Percentiles rank a stretch among this genome's conserved stretches.
Evolutionary conservation across 768 basidiomycete species (phyloP).

Genomic region (Rhodocollybia butyracea): DNA sequence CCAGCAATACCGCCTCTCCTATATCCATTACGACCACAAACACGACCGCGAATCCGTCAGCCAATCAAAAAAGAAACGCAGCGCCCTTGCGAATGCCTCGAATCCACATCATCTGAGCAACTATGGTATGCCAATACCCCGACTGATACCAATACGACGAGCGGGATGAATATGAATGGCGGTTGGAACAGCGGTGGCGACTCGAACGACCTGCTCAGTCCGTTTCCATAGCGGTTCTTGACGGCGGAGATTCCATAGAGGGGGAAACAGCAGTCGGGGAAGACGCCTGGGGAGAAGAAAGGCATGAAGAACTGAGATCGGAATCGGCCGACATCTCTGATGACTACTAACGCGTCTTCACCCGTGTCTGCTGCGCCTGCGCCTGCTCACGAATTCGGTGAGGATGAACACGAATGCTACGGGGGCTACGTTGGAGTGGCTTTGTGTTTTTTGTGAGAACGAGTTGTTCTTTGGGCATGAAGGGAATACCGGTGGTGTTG

Average conservation of each 20-base stretch:
- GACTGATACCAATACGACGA: conserved; percentile 28
- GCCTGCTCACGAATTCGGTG: too few relatives aligned
- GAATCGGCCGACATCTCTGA: conserved; percentile 15
- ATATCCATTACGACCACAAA: too few relatives aligned
- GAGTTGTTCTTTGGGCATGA: conserved; percentile 89
- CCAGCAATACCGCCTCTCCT: too few relatives aligned
- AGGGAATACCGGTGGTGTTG: conserved; percentile 64
- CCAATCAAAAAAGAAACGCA: conserved; percentile 98
- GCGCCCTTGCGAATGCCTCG: conserved; percentile 88
- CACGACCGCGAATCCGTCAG: too few relatives aligned
- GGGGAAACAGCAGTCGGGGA: conserved; percentile 17
- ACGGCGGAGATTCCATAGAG: conserved; percentile 62
- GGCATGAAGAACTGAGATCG: conserved; percentile 15
- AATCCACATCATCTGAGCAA: conserved; percentile 96
- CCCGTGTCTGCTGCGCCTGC: too few relatives aligned
- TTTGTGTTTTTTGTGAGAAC: conserved; percentile 94
- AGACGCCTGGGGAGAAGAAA: too few relatives aligned
- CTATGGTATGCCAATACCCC: conserved; percentile 48
- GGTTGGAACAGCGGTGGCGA: conserved; percentile 13
- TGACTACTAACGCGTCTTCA: too few relatives aligned
- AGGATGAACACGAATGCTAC: too few relatives aligned
- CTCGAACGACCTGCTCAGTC: conserved; percentile 48
- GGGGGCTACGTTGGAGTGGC: conserved; percentile 91
- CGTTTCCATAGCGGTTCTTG: conserved; percentile 63
- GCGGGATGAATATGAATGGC: not conserved